Evolutionary conservation across 2,329 filamentous ascomycete species (phyloP), one percentile per base, ranked within the genome.

Genomic region (Fusarium gaditjirri): DNA sequence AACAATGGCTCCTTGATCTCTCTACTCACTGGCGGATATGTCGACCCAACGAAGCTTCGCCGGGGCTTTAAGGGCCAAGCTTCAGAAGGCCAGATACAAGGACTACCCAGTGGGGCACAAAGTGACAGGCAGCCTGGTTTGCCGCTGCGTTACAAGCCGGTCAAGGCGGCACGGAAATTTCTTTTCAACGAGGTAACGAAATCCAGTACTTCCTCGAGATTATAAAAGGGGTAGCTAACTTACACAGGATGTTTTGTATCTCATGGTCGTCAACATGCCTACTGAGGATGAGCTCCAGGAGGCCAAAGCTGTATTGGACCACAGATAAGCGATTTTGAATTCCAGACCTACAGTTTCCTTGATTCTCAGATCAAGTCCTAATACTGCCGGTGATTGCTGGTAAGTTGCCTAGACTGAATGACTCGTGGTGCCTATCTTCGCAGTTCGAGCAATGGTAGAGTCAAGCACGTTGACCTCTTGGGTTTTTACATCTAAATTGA

Each of bases 1-100:
- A 66, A 66, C 2, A 66, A 49, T 5, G 63, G 63, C 1, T 59
- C 63, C n/a, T 17, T 66, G 7, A 43, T 66, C 19, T 66, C 63
- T 0, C 21, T 66, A 5, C n/a, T 66, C 3, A 66, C 61, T 7
- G 61, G 63, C 13, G 63, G 63, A 14, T 44, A 66, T 44, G 39
- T 66, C 13, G 53, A 66, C 16, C 61, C 39, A 6, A 66, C 35
- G 1, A 47, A 49, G 14, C 27, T 38, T 46, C 52, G 52, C 5
- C 12, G 27, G 31, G 52, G 63, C 3, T 35, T 42, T 4, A 43
- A 43, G 1, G 52, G 44, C 4, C 25, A 50, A 14, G 16, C 16
- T 3, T 35, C 61, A 21, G 23, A 38, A 43, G 29, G 29, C 17
- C 38, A 52, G 21, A 13, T 44, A 25, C 29, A 49, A 44, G 46